Evolutionary conservation across 2,329 filamentous ascomycete species (phyloP).

Genomic region (Aulographum hederae): DNA sequence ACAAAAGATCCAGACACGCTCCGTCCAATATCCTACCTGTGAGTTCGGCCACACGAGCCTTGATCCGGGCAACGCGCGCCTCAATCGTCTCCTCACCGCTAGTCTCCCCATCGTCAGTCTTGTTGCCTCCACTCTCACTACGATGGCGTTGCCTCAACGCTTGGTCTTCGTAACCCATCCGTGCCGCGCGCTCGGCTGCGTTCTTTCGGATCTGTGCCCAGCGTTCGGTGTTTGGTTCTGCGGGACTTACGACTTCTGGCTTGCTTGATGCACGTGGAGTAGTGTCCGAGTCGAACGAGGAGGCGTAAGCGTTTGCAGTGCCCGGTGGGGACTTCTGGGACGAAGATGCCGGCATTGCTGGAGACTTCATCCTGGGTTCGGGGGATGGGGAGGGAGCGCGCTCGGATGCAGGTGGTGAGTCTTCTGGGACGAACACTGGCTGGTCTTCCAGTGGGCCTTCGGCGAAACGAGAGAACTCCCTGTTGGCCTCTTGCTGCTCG

Average conservation of each 20-base stretch:
- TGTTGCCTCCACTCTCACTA: conserved; percentile 29
- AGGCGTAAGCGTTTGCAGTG: background rate
- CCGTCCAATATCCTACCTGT: conserved; percentile 78
- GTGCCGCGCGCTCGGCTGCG: conserved; percentile 61
- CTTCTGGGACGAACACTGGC: conserved; percentile 57
- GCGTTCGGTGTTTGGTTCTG: conserved; percentile 39
- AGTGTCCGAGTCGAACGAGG: no score
- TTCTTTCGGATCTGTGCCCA: conserved; percentile 97
- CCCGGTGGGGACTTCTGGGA: background rate
- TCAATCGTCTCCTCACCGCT: conserved; percentile 96
- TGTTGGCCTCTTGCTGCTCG: conserved; percentile 39
- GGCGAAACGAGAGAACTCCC: conserved; percentile 55
- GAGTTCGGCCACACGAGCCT: conserved; percentile 85
- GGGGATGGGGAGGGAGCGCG: background rate
- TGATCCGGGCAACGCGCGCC: conserved; percentile 90
- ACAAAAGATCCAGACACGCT: conserved; percentile 12
- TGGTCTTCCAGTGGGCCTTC: conserved; percentile 79
- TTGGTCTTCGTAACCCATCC: conserved; percentile 50
- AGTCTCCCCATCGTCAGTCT: conserved; percentile 68
- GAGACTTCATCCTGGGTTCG: background rate
- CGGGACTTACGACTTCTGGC: conserved; percentile 17
- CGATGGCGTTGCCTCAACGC: conserved; percentile 40
- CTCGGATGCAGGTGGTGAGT: conserved; percentile 9
- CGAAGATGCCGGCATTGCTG: background rate
- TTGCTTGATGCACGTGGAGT: background rate